Base-by-base conservation (phyloP, 202 grass and related monocot species). In the Cymbopogon flexuosus region DNA sequence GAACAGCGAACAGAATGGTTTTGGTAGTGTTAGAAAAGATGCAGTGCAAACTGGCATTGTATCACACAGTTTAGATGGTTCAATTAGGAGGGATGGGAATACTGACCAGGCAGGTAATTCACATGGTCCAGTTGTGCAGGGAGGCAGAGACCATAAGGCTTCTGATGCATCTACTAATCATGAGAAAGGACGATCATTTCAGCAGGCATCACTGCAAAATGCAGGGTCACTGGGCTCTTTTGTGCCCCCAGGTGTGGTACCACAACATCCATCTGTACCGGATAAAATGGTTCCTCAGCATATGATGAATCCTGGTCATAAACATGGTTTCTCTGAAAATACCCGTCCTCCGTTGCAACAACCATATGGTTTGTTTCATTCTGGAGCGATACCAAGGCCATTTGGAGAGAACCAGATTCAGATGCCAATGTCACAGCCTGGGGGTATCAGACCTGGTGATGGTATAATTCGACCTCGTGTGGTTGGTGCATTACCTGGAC, bases 311-410 rank as follows among this genome's bases (percentile, higher is more conserved):
- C 62, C 83, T 49, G 73, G 79, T 73, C 63, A 62, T 79, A 78
- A 68, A 27, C 82, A 85, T 67, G 79, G 29, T 79, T 79, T 87
- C 23, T 72, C 81, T 66, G 89, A 94, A 74, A 87, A 84, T 80
- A 49, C 43, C 68, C 71, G 31, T 16, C 79, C 81, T 80, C 72
- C 73, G 27, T 61, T 66, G 66, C 85, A 84, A 69, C 87, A 82
- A 78, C 77, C 77, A 69, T 73, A 78, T 80, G 82, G 70, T 79
- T 43, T 75, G 54, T 74, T 81, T 87, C 68, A 81, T 75, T 79
- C 81, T 73, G 93, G 88, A 62, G 83, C 77, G 42, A 59, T 72
- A 85, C 62, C 70, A 72, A 82, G 84, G 47, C 62, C 3, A n/a
- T 77, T 73, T 70, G 91, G 83, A 61, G 84, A 79, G 6, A 74